Evolutionary conservation across 352 stramenopile species (phyloP).

Genomic region (Phytophthora multivora): DNA sequence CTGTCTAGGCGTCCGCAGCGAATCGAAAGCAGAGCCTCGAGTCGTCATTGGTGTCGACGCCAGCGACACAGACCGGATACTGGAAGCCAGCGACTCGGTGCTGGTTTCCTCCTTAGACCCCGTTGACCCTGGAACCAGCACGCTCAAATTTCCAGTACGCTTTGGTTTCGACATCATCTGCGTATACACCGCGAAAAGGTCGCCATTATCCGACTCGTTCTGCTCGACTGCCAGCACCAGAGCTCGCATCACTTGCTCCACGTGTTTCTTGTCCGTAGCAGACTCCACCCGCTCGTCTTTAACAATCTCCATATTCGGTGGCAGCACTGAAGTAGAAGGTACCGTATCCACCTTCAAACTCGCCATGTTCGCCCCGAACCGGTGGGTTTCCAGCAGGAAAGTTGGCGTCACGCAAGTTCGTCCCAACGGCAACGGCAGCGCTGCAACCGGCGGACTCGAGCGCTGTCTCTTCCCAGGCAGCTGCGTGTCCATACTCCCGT

Average conservation of each 20-base stretch:
- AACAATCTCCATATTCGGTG: no score
- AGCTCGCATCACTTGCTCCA: slow-evolving; percentile 31
- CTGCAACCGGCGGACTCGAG: slow-evolving; percentile 47
- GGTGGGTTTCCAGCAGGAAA: slow-evolving; percentile 19
- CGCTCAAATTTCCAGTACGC: slow-evolving; percentile 5
- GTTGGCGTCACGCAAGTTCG: slow-evolving; percentile 13
- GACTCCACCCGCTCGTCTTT: slow-evolving; percentile 10
- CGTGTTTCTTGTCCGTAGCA: slow-evolving; percentile 14
- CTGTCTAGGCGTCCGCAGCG: slow-evolving; percentile 9
- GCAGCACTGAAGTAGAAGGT: no score
- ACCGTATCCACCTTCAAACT: no score
- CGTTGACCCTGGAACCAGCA: slow-evolving; percentile 13
- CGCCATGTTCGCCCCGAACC: not conserved
- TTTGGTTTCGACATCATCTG: not conserved
- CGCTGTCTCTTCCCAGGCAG: slow-evolving; percentile 66
- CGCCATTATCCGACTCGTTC: slow-evolving; percentile 1
- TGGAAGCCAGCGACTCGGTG: slow-evolving; percentile 59
- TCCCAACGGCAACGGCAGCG: slow-evolving; percentile 15
- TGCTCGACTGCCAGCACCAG: slow-evolving; percentile 42
- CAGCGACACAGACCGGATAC: slow-evolving; percentile 53
- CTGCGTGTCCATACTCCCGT: slow-evolving; percentile 33
- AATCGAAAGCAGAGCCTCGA: slow-evolving; percentile 7
- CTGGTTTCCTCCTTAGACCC: slow-evolving; percentile 36
- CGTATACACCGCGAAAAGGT: slow-evolving; percentile 28
- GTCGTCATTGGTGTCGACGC: slow-evolving; percentile 33